Base-by-base conservation (phyloP, 352 stramenopile species). In the Globisporangium spiculum region DNA sequence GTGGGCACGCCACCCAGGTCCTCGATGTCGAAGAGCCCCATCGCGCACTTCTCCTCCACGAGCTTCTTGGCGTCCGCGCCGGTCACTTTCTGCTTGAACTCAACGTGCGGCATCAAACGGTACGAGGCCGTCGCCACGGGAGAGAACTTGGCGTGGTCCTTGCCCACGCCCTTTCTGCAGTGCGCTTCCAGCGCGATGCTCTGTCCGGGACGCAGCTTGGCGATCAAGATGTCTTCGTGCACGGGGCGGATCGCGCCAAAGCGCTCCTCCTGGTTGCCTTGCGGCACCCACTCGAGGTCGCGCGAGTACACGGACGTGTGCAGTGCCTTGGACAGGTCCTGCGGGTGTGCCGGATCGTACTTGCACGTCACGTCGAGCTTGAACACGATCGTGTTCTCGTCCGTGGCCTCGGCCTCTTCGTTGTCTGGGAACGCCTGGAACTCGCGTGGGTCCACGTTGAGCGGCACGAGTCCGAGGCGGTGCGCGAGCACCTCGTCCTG, bases 91-190 rank as follows among this genome's bases (percentile, higher is more conserved):
- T 90, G 71, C 61, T 79, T 84, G 36, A 96, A 78, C 58, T 90
- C 75, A 38, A 96, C 80, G 64, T 96, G 79, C 4, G 95, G 94
- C 75, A 98, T 88, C 61, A 99, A 68, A 52, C 94, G 84, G 81
- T 99, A 99, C 62, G 89, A 97, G 24, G 97, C 97, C 5, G 97
- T 99, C 1, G 94, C 90, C 20, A 99, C 97, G 2, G 97, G 97
- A 26, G 93, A 98, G 71, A 97, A 99, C 78, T 99, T 99, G 60
- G 97, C 97, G 79, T 99, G 97, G 75, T 99, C 96, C 69, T 98
- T 98, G 24, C 96, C 97, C 5, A 98, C 88, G 27, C 97, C 97
- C 76, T 98, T 98, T 24, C 91, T 86, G 60, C 90, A 98, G 75
- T 98, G 95, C 24, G 93, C 94, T 74, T 99, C 97, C 10, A 99